Conservation (phyloP, 208 protist genomes). For the Trypanosoma platydactyli region DNA sequence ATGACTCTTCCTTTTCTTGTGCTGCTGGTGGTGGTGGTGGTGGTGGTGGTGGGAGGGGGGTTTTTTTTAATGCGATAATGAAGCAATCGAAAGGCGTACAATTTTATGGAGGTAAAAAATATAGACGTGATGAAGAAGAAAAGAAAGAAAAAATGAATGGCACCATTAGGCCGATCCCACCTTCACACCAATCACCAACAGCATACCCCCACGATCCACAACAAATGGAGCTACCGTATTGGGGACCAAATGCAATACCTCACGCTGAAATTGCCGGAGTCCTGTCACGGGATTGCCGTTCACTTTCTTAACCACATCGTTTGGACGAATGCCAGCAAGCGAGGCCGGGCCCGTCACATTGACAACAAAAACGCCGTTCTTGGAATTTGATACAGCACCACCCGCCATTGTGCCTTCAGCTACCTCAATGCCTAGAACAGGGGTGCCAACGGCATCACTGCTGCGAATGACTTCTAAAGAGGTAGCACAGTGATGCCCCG, state of each 20-base stretch:
- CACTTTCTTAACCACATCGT: slow-evolving; percentile 58
- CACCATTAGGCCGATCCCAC: slow-evolving; percentile 10
- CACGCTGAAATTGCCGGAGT: slow-evolving; percentile 46
- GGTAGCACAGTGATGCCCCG: not conserved
- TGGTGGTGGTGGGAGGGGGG: too few species aligned
- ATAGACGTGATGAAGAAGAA: too few species aligned
- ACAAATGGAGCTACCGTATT: slow-evolving; percentile 40
- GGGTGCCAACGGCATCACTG: slow-evolving; percentile 5
- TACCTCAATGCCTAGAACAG: slow-evolving; percentile 64
- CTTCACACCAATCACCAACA: slow-evolving; percentile 5
- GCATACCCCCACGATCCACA: slow-evolving; percentile 41
- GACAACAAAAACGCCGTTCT: slow-evolving; percentile 62
- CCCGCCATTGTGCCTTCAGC: slow-evolving; percentile 54
- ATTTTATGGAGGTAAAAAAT: too few species aligned
- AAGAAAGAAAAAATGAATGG: not conserved
- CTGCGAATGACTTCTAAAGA: not conserved
- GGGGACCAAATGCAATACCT: slow-evolving; percentile 33
- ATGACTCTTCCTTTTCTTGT: too few species aligned
- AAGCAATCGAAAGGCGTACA: too few species aligned
- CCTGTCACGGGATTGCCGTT: slow-evolving; percentile 39
- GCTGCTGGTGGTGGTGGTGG: too few species aligned
- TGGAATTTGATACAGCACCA: slow-evolving; percentile 54
- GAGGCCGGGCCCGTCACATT: slow-evolving; percentile 56
- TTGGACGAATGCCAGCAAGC: slow-evolving; percentile 48
- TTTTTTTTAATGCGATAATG: too few species aligned